Base-by-base conservation (phyloP, 2,329 filamentous ascomycete genomes). In the Parasarocladium wereldwijsianum region DNA sequence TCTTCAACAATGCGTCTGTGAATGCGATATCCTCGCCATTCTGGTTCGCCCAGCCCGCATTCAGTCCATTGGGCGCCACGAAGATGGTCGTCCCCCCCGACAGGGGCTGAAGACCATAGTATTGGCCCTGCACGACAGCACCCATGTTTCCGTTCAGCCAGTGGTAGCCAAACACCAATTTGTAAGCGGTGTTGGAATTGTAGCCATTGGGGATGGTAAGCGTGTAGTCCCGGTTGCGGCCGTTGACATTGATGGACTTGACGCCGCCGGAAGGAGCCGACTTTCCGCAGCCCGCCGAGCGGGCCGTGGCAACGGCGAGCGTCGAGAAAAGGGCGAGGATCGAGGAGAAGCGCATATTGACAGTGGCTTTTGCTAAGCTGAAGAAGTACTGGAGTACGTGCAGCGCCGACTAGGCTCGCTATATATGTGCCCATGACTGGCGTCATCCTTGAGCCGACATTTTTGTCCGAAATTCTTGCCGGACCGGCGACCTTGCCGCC, bases 21-120 rank as follows among this genome's bases (percentile, higher is more conserved):
- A 63, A 58, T 0, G 42, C 43, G 23, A 60, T 39, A 30, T 62
- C 59, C 26, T 58, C 47, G 9, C 57, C 57, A 29, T 46, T 35
- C 2, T 36, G 37, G 44, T 62, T 62, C 20, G 40, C 55, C 57
- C 57, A 62, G 14, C 58, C 58, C 13, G 42, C 40, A 35, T 52
- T 50, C 17, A 56, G 38, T 8, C 57, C 58, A 25, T 60, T 43
- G 14, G 59, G 59, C 1, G 54, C 50, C 11, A 63, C 47, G 35
- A 59, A 57, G 37, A 63, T 57, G 32, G 56, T 50, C 6, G 38
- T 46, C n/a, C 52, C 49, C 13, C 43, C 39, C 8, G 51, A 45
- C 7, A 55, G 45, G 3, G 40, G 35, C 10, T 47, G 46, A 6
- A 62, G 45, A 4, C 57, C 57, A 36, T 61, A 62, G 41, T 50